These are phyloP conservation scores for Phylloporus sp. DNA, from an alignment of 768 basidiomycete species.

Conservation along the genomic window DNA sequence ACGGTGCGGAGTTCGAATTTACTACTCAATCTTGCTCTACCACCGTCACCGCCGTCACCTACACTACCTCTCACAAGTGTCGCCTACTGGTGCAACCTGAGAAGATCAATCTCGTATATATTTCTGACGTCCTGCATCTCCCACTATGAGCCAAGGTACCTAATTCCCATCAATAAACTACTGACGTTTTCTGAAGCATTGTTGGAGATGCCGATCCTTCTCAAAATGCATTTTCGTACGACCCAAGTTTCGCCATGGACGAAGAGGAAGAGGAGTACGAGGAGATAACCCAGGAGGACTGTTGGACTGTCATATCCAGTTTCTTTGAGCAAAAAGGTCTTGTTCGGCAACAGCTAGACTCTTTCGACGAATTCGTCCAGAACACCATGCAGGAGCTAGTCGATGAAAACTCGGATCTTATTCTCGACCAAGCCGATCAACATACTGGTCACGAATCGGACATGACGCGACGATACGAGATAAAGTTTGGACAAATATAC, in stretches of 20 bases:
- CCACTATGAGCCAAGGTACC: conserved; percentile 32
- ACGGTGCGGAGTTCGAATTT: conserved; percentile 12
- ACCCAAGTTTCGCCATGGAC: conserved; percentile 53
- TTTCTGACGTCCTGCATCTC: background rate
- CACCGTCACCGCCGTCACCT: conserved; percentile 7
- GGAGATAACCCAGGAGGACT: conserved; percentile 88
- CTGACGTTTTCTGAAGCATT: conserved; percentile 33
- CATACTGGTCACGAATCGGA: conserved; percentile 84
- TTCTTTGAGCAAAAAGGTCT: conserved; percentile 98
- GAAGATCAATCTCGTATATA: background rate
- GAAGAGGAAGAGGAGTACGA: conserved; percentile 57
- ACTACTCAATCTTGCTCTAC: conserved; percentile 13
- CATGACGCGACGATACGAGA: conserved; percentile 90
- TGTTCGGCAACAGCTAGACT: conserved; percentile 95
- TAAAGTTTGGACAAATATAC: conserved; percentile 97
- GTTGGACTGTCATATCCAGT: conserved; percentile 92
- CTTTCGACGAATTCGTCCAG: conserved; percentile 98
- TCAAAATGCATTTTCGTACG: conserved; percentile 50
- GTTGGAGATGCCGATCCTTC: conserved; percentile 44
- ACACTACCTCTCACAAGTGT: background rate
- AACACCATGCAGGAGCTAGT: conserved; percentile 99
- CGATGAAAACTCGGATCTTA: conserved; percentile 93
- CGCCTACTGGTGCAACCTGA: background rate
- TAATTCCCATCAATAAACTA: conserved; percentile 15
- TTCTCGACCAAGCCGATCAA: conserved; percentile 94